Percentiles rank a stretch among this genome's conserved stretches.
phyloP scores from a whole-genome alignment of 2,329 filamentous ascomycete species.

The Cordyceps farinosa region DNA sequence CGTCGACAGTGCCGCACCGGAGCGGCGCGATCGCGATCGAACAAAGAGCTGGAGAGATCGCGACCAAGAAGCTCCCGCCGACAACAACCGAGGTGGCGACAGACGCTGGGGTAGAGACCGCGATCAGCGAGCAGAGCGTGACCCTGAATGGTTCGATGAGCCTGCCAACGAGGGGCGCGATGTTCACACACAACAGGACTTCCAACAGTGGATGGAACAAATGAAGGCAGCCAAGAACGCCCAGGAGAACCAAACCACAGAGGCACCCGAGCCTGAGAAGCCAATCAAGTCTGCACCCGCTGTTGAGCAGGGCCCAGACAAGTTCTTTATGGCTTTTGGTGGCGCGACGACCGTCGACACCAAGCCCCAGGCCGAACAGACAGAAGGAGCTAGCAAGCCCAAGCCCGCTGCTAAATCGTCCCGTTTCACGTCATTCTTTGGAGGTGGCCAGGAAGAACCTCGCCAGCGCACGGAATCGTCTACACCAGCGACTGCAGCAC shows the following conservation, averaged over 20 bases:
- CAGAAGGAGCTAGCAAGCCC: conserved; percentile 42
- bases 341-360: conserved; percentile 41
- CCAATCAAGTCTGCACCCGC: conserved; percentile 58
- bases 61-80: conserved; percentile 38
- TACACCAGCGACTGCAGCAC: conserved; percentile 30
- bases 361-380: conserved; percentile 49
- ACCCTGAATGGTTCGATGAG: conserved; percentile 88
- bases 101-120: conserved; percentile 54
- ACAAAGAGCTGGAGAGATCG: conserved; percentile 61
- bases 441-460: conserved; percentile 47
- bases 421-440: conserved; percentile 79
- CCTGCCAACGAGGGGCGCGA: conserved; percentile 65
- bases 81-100: conserved; percentile 43
- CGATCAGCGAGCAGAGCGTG: conserved; percentile 60
- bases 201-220: conserved; percentile 88
- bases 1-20: conserved; percentile 31
- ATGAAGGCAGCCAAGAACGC: conserved; percentile 68
- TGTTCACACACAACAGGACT: conserved; percentile 81
- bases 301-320: conserved; percentile 66
- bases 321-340: conserved; percentile 66
- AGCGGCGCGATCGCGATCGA: conserved; percentile 52
- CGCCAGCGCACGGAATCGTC: conserved; percentile 48
- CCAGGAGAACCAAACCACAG: conserved; percentile 28
- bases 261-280: conserved; percentile 46
- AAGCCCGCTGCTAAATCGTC: conserved; percentile 67